Percentiles rank a stretch among this genome's conserved stretches.
Conservation (phyloP, 345 rosid genomes). For the Excoecaria cochinchinensis region DNA sequence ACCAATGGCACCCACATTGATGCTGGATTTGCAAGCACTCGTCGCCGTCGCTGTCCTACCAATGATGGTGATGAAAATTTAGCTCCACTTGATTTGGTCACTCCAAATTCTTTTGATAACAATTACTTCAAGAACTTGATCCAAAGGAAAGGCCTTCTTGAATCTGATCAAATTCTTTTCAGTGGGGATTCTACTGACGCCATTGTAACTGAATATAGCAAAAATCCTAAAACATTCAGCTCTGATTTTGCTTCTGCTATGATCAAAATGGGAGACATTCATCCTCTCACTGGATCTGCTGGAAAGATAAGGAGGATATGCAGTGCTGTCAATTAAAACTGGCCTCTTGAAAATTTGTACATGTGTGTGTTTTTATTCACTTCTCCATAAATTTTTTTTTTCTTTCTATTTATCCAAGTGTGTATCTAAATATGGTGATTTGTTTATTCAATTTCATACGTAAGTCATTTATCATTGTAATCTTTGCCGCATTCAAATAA, state of each 20-base stretch:
- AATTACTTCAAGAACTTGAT: slow-evolving; percentile 23
- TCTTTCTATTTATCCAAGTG: too few species aligned
- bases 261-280: slow-evolving; percentile 51
- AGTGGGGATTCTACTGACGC: slow-evolving; percentile 24
- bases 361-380: too few species aligned
- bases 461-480: too few species aligned
- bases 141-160: slow-evolving; percentile 16
- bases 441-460: too few species aligned
- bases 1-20: slow-evolving; percentile 18
- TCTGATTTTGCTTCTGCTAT: slow-evolving; percentile 44
- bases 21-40: slow-evolving; percentile 19
- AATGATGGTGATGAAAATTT: slow-evolving; percentile 4
- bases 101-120: slow-evolving; percentile 21
- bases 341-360: too few species aligned
- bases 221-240: neutral
- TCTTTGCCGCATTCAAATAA: too few species aligned
- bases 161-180: slow-evolving; percentile 23
- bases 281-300: slow-evolving; percentile 37
- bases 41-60: slow-evolving; percentile 13
- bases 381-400: too few species aligned
- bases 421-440: too few species aligned
- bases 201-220: slow-evolving; percentile 14
- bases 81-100: slow-evolving; percentile 21
- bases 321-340: slow-evolving; percentile 31
- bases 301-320: slow-evolving; percentile 41